Base-by-base conservation (phyloP, 257 asterid genomes). In the Fraxinus pennsylvanica region DNA sequence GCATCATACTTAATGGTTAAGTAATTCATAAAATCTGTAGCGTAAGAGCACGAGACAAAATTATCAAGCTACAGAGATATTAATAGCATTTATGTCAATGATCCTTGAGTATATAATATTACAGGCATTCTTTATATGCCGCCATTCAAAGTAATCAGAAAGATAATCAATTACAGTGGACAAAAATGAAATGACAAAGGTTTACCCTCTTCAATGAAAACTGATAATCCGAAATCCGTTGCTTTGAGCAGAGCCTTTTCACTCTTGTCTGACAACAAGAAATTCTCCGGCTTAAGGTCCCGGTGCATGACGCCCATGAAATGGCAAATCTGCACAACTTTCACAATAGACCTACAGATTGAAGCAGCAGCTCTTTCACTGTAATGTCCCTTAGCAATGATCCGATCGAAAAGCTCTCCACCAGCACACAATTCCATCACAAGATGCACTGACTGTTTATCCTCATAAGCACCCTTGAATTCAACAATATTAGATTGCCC, bases 301-400 rank as follows among this genome's bases (percentile, higher is more conserved):
- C 97, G 87, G 54, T 92, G 97, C 82, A 91, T 81, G 61, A 92
- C 97, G 0, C 96, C 97, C 97, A 90, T 91, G 68, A 91, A 92
- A 84, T 92, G 92, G 75, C 97, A 92, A 35, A 88, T 86, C 45
- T 91, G 95, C 4, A 92, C 94, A 45, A 92, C 97, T 15, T 89
- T 85, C 27, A 91, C 96, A 73, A 92, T 91, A 32, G 88, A 83
- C 83, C 97, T 76, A 71, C 96, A 87, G 14, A 91, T 78, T 2
- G 91, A 59, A 54, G 97, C 92, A 19, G 97, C 97, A 8, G 91
- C 94, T 70, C 87, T 81, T 74, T 92, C 97, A 75, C 86, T 87
- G 30, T 92, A 92, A 68, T 92, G 97, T 1, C 97, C 95, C 84
- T 89, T 86, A 0, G 92, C 89, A 2, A 88, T 87, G 73, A 91